Conservation (phyloP, 2,329 filamentous ascomycete species). For the Colletotrichum truncatum region DNA sequence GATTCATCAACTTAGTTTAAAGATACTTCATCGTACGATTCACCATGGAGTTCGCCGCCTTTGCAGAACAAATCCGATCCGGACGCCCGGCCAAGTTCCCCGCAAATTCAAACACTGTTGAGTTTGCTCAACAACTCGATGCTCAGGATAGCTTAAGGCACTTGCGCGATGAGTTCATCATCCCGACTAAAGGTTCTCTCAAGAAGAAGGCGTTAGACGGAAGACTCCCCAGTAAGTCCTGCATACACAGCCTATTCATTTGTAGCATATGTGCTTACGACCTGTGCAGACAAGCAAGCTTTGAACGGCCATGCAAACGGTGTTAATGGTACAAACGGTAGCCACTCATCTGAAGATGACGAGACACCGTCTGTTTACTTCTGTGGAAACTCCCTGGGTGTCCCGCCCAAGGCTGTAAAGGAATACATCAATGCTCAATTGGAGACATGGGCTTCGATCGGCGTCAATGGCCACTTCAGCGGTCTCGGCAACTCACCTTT, state of each 20-base stretch:
- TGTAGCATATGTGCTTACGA: not conserved
- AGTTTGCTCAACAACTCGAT: slow-evolving; percentile 65
- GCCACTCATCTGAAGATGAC: slow-evolving; percentile 37
- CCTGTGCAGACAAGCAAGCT: slow-evolving; percentile 18
- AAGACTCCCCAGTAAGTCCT: slow-evolving; percentile 47
- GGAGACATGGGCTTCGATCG: slow-evolving; percentile 84
- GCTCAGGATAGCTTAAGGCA: slow-evolving; percentile 65
- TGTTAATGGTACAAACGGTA: slow-evolving; percentile 39
- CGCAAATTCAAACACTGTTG: slow-evolving; percentile 53
- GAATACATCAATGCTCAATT: slow-evolving; percentile 77
- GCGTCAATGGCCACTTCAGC: slow-evolving; percentile 85
- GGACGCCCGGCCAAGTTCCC: slow-evolving; percentile 56
- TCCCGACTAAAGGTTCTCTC: slow-evolving; percentile 79
- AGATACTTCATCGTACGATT: slow-evolving; percentile 2
- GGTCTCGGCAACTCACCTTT: slow-evolving; percentile 73
- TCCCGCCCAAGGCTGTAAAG: slow-evolving; percentile 74
- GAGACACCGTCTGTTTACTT: slow-evolving; percentile 71
- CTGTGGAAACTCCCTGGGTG: slow-evolving; percentile 81
- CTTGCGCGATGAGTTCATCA: slow-evolving; percentile 77
- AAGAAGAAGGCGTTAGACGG: slow-evolving; percentile 68
- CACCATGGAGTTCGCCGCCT: slow-evolving; percentile 50
- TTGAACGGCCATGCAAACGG: slow-evolving; percentile 35
- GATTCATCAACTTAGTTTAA: not conserved
- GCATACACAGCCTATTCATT: not conserved
- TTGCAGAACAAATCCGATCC: slow-evolving; percentile 49